A percentile compares a stretch with the other conserved stretches of the same genome.
Conservation (phyloP, 2,329 filamentous ascomycete genomes). For the Helminthosporium solani region DNA sequence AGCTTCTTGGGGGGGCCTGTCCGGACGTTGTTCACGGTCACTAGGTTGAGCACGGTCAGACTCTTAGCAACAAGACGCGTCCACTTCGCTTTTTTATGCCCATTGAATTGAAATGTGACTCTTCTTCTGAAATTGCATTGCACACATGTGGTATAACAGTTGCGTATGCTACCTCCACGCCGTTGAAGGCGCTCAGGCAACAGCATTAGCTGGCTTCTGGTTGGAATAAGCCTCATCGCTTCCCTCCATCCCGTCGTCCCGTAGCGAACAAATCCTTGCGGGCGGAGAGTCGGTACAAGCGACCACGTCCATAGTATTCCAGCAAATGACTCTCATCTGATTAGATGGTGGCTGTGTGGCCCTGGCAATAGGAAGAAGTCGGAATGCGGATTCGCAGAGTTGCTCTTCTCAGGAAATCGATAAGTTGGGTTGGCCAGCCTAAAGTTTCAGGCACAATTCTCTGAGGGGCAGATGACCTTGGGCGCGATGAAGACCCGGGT, state of each 20-base stretch:
- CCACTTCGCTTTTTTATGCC: not conserved
- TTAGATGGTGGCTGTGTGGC: conserved; percentile 31
- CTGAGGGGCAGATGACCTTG: conserved; percentile 34
- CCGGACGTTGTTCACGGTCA: conserved; percentile 20
- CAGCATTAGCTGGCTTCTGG: conserved; percentile 25
- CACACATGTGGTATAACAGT: conserved; percentile 13
- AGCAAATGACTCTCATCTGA: conserved; percentile 17
- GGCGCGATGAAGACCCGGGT: conserved; percentile 22
- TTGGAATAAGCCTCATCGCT: conserved; percentile 24
- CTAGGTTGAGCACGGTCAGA: conserved; percentile 13
- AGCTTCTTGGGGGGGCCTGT: conserved; percentile 18
- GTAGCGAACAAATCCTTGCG: conserved; percentile 15
- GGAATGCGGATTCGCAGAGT: conserved; percentile 18
- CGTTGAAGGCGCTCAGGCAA: conserved; percentile 31
- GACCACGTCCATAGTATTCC: too few relatives aligned
- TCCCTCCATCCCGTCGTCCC: conserved; percentile 7
- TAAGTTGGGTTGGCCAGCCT: conserved; percentile 9
- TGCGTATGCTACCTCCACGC: conserved; percentile 7
- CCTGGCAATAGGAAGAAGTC: conserved; percentile 24
- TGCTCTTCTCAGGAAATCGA: conserved; percentile 17
- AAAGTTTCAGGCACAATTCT: conserved; percentile 23
- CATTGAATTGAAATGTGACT: conserved; percentile 3
- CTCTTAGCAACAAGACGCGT: conserved; percentile 4
- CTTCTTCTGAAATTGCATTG: conserved; percentile 8
- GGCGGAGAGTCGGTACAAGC: conserved; percentile 8